Base-by-base conservation (phyloP, 1,139 yeast genomes). In the Tardiomyces digboiensis region DNA sequence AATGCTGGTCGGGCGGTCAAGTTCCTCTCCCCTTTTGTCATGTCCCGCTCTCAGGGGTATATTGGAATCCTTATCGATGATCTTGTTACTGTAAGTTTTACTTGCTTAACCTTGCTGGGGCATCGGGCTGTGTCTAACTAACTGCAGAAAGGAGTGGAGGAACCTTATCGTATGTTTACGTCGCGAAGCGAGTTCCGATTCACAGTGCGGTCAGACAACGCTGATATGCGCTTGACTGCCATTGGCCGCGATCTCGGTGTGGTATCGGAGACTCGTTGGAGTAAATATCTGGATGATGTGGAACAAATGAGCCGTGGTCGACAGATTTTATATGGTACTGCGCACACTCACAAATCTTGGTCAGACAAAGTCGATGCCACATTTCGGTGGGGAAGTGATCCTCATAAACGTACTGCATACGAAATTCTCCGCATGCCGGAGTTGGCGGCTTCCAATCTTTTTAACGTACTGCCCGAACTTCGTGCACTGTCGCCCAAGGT, bases 101-200 rank as follows among this genome's bases (percentile, higher is more conserved):
- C n/a, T n/a, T n/a, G n/a, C n/a, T n/a, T n/a, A n/a, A n/a, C n/a
- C n/a, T n/a, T n/a, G n/a, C n/a, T n/a, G n/a, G n/a, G n/a, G n/a
- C n/a, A n/a, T n/a, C n/a, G n/a, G n/a, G n/a, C n/a, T n/a, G n/a
- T n/a, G n/a, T n/a, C n/a, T n/a, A n/a, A n/a, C n/a, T 7, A n/a
- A n/a, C n/a, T n/a, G n/a, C n/a, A n/a, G n/a, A 87, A 88, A 64
- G 99, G 98, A 18, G 96, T 93, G 1, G 89, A 83, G 49, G 99
- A 93, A 60, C 99, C 99, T 1, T 93, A 93, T 61, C 72, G 99
- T 50, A 93, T 93, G 98, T 93, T 93, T 59, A 93, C 98, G 0
- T 87, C 97, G 2, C 74, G 99, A 44, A 85, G 95, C 0, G 99
- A 93, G 60, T 93, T 87, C 61, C 72, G 98, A 57, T 77, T 93